Evolutionary conservation across 2,329 filamentous ascomycete genomes (phyloP).

Genomic region (Monosporascus sp.): DNA sequence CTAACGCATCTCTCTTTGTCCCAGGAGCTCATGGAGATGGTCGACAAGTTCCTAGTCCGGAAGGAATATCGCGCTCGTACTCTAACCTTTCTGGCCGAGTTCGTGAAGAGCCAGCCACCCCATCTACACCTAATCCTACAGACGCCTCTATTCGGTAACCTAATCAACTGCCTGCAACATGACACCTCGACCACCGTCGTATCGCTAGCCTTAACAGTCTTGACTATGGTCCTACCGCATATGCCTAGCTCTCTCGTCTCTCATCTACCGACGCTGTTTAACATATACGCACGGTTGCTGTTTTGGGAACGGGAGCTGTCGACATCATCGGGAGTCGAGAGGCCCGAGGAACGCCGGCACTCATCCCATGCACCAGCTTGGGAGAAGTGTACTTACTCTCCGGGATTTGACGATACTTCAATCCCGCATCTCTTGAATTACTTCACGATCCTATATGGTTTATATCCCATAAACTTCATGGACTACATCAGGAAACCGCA

Average conservation of each 20-base stretch:
- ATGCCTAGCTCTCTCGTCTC: slow-evolving; percentile 68
- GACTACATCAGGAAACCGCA: slow-evolving; percentile 80
- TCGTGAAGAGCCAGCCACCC: slow-evolving; percentile 71
- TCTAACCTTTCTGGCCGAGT: slow-evolving; percentile 64
- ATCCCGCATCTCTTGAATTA: slow-evolving; percentile 68
- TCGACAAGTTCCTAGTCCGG: slow-evolving; percentile 63
- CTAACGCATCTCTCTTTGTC: slow-evolving; percentile 17
- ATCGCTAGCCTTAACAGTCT: slow-evolving; percentile 67
- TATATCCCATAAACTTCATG: slow-evolving; percentile 84
- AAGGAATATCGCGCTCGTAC: slow-evolving; percentile 59
- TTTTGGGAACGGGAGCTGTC: slow-evolving; percentile 66
- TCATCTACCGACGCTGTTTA: slow-evolving; percentile 69
- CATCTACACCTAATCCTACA: slow-evolving; percentile 70
- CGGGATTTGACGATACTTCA: slow-evolving; percentile 56
- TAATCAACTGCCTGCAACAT: slow-evolving; percentile 69
- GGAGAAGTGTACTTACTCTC: slow-evolving; percentile 59
- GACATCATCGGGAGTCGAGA: slow-evolving; percentile 32
- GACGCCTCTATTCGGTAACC: slow-evolving; percentile 65
- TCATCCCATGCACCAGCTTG: slow-evolving; percentile 42
- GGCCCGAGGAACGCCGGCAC: slow-evolving; percentile 32
- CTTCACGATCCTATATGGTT: slow-evolving; percentile 76
- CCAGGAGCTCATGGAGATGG: slow-evolving; percentile 59
- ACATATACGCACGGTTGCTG: slow-evolving; percentile 72
- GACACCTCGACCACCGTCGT: slow-evolving; percentile 75
- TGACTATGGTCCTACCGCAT: slow-evolving; percentile 80